These are phyloP conservation scores for Fraxinus cuspidata DNA, from an alignment of 257 asterid genomes.

Conservation along the genomic window DNA sequence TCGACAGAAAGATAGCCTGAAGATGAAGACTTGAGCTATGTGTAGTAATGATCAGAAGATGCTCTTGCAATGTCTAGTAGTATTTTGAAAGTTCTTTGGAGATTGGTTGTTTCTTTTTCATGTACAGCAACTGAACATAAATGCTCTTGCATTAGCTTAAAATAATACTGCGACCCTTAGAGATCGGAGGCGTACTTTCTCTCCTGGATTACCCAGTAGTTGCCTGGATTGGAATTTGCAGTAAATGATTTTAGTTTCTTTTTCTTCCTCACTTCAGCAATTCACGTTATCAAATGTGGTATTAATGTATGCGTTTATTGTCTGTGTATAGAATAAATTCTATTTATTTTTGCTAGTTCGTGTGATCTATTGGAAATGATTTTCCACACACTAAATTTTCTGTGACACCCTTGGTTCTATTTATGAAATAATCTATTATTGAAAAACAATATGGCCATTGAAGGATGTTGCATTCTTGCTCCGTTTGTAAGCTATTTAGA, in stretches of 20 bases:
- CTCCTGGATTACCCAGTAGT: background rate
- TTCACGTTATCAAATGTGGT: background rate
- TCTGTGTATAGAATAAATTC: background rate
- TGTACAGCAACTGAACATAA: background rate
- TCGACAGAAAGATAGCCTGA: background rate
- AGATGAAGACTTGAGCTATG: background rate
- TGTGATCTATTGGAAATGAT: background rate
- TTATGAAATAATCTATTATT: background rate
- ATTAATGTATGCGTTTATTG: background rate
- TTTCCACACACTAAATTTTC: background rate
- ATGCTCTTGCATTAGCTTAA: background rate
- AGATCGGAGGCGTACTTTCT: background rate
- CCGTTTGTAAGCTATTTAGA: background rate
- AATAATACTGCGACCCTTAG: background rate
- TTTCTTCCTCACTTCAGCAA: background rate
- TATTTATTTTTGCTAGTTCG: background rate
- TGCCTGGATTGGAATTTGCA: background rate
- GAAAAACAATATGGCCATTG: background rate
- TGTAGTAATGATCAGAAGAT: background rate
- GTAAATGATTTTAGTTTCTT: background rate
- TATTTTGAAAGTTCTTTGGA: background rate
- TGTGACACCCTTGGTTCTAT: background rate
- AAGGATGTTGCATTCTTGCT: background rate
- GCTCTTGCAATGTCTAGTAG: background rate
- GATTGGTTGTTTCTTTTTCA: background rate